Evolutionary conservation across 306 rosid species (phyloP).

Genomic region (Castanea sativa): DNA sequence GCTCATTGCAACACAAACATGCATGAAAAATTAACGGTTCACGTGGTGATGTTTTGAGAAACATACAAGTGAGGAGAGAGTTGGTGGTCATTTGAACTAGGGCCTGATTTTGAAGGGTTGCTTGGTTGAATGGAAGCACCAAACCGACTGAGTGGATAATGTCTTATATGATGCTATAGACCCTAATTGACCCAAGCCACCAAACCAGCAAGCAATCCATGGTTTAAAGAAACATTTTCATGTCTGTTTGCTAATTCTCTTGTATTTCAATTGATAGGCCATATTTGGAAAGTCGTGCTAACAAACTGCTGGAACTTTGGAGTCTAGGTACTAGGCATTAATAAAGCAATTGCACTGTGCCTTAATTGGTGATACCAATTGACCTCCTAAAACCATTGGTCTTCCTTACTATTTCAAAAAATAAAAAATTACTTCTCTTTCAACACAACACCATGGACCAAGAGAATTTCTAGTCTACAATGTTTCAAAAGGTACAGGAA

Average conservation of each 20-base stretch:
- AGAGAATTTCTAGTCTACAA: neutral
- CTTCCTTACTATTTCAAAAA: neutral
- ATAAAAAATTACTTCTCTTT: too few relatives aligned
- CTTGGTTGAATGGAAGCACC: slow-evolving; percentile 23
- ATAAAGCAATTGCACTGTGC: neutral
- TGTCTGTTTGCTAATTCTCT: neutral
- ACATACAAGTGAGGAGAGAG: slow-evolving; percentile 5
- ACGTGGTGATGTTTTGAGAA: slow-evolving; percentile 13
- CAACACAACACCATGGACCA: too few relatives aligned
- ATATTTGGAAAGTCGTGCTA: neutral
- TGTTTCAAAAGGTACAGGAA: neutral
- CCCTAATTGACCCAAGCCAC: neutral
- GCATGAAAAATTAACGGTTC: neutral
- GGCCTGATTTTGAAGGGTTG: slow-evolving; percentile 6
- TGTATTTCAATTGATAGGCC: neutral
- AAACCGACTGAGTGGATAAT: neutral
- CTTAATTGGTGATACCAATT: neutral
- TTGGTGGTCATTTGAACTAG: neutral
- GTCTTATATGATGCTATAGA: neutral
- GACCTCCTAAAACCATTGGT: neutral
- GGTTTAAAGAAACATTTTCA: neutral
- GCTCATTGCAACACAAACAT: neutral
- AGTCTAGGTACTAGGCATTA: neutral
- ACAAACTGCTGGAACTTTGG: neutral
- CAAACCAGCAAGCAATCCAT: neutral